These are phyloP conservation scores for Salix suchowensis DNA, from an alignment of 345 rosid species.

Conservation along the genomic window DNA sequence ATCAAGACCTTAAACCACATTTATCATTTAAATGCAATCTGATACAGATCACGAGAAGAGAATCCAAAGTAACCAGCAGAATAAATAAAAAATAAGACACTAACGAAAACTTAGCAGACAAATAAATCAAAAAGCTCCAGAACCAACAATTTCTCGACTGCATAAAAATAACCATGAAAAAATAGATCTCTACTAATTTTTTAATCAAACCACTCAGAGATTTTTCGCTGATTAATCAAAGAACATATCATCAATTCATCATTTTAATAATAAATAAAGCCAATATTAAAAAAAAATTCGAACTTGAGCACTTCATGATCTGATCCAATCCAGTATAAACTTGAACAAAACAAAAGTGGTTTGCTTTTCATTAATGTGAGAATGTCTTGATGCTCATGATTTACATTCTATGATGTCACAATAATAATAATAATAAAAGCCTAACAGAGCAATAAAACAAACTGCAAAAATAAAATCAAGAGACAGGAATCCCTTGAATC, in stretches of 20 bases:
- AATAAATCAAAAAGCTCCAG: neutral
- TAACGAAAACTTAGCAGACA: neutral
- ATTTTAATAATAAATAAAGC: neutral
- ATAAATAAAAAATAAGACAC: neutral
- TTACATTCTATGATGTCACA: neutral
- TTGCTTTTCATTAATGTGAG: neutral
- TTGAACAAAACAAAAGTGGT: neutral
- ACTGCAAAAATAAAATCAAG: neutral
- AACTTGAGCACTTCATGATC: too few species aligned
- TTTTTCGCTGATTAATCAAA: too few species aligned
- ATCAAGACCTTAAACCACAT: neutral
- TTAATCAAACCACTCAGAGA: neutral
- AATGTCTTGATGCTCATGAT: neutral
- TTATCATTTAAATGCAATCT: conserved; percentile 2
- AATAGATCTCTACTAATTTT: neutral
- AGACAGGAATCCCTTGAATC: neutral
- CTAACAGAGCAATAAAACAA: neutral
- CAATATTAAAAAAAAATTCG: too few species aligned
- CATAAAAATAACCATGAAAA: neutral
- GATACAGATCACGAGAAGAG: neutral
- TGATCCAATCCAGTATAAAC: too few species aligned
- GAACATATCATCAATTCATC: neutral
- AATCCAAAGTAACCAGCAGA: conserved; percentile 16
- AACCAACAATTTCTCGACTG: neutral
- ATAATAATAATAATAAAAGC: neutral